Base-by-base conservation (phyloP, 345 rosid species). In the Turritis glabra region DNA sequence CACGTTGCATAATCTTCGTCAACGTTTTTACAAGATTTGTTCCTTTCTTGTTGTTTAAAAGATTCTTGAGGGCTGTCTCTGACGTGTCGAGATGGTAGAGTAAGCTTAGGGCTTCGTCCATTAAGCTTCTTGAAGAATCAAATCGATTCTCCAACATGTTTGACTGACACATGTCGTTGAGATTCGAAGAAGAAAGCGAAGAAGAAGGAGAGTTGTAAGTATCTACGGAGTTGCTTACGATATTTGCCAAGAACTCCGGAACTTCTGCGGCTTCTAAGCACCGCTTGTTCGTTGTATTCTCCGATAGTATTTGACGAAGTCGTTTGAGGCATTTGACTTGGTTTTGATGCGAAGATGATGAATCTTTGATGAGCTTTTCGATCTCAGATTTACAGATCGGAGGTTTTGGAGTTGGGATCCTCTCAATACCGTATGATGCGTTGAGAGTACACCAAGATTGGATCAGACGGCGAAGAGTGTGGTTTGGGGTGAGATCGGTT, bases 361-460 rank as follows among this genome's bases (percentile, higher is more conserved):
- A 88, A 19, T 83, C 84, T 8, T 40, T 62, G 40, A 95, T 73
- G 62, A 95, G 86, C 79, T 87, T 90, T 25, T 78, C 66, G 29
- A 92, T 82, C 73, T 92, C 90, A 1, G 85, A 52, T 78, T 77
- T 86, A 78, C 46, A 80, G 69, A 88, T 69, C 4, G 89, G 86
- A 12, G 92, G 92, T 70, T 88, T 95, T 2, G 99, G 99, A 8
- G 99, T 95, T 2, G 99, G 97, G 62, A 95, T 89, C 37, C 94
- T 85, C 74, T 95, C 92, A 9, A 95, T 40, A 11, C 99, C 99
- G 38, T 84, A 48, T 1, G 93, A 86, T 48, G 96, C 97, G 54
- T 95, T 92, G 68, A 95, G 85, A 8, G 85, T 89, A 75, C 99
- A 95, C 99, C 99, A 95, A 11, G 97, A 86, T 73, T 95, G 99